Conservation (phyloP, 1,139 yeast genomes). For the Debaryomyces udenii region DNA sequence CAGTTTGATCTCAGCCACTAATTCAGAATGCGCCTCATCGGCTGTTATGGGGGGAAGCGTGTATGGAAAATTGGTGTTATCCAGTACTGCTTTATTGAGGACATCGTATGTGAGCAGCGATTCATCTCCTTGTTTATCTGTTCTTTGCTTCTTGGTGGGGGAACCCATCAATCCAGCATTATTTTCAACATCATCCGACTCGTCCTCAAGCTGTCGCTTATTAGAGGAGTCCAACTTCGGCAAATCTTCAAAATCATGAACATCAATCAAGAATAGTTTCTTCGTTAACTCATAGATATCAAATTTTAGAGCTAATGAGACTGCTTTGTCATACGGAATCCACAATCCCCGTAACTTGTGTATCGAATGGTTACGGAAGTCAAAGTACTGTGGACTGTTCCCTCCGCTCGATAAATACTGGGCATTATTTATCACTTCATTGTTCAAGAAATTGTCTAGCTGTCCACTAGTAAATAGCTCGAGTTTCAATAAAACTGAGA, state of each 20-base stretch:
- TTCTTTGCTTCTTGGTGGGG: slow-evolving; percentile 37
- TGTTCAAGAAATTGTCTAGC: slow-evolving; percentile 32
- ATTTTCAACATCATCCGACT: slow-evolving; percentile 17
- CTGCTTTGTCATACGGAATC: slow-evolving; percentile 52
- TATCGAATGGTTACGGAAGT: slow-evolving; percentile 32
- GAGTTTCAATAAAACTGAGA: slow-evolving; percentile 35
- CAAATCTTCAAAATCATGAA: slow-evolving; percentile 47
- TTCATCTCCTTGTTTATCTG: slow-evolving; percentile 5
- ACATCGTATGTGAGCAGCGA: slow-evolving; percentile 6
- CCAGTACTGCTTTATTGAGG: slow-evolving; percentile 26
- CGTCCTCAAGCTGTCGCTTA: slow-evolving; percentile 21
- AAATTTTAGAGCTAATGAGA: slow-evolving; percentile 41
- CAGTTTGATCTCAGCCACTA: slow-evolving; percentile 57
- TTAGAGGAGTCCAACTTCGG: slow-evolving; percentile 24
- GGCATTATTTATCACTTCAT: slow-evolving; percentile 37
- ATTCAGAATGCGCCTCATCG: slow-evolving; percentile 28
- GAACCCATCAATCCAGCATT: slow-evolving; percentile 27
- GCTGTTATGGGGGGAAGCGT: slow-evolving; percentile 55
- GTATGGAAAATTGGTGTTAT: slow-evolving; percentile 52
- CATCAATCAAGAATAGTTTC: slow-evolving; percentile 45
- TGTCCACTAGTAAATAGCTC: slow-evolving; percentile 30
- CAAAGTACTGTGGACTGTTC: slow-evolving; percentile 29
- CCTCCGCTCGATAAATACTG: slow-evolving; percentile 32
- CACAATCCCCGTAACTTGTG: slow-evolving; percentile 39
- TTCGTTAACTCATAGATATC: slow-evolving; percentile 46